A percentile compares a stretch with the other conserved stretches of the same genome.
Conservation (phyloP, 1,284 basidiomycete genomes). For the Nidula niveotomentosa region DNA sequence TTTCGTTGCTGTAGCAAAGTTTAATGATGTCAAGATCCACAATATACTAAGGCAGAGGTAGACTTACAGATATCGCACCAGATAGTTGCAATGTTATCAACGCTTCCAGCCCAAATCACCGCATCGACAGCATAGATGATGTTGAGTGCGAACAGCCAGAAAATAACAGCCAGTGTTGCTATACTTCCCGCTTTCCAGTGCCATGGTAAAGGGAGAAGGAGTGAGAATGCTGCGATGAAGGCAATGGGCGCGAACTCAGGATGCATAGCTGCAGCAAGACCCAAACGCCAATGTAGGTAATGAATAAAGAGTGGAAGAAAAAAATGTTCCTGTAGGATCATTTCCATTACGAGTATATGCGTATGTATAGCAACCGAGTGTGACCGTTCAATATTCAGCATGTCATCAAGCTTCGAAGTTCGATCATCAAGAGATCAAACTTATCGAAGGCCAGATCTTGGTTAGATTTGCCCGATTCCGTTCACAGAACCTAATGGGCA, state of each 20-base stretch:
- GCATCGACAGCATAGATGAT: constrained; percentile 37
- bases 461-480: no score
- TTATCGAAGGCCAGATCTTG: no score
- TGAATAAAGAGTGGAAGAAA: no score
- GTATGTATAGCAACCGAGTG: no score
- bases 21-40: not conserved
- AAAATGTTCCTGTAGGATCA: no score
- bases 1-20: constrained; percentile 25
- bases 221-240: constrained; percentile 32
- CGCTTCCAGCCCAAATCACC: constrained; percentile 40
- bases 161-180: constrained; percentile 42
- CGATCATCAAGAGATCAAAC: no score
- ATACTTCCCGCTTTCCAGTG: constrained; percentile 45
- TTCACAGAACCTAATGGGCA: no score
- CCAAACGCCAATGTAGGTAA: no score
- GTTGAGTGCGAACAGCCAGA: constrained; percentile 26
- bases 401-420: no score
- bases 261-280: not conserved
- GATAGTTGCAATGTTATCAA: constrained; percentile 29
- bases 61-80: constrained; percentile 54
- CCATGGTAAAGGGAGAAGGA: constrained; percentile 41
- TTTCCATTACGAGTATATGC: no score
- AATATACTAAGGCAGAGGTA: no score
- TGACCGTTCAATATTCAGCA: no score
- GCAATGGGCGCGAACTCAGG: constrained; percentile 26